Percentiles rank a stretch among this genome's conserved stretches.
Evolutionary conservation across 768 basidiomycete species (phyloP).

Genomic region (Hygrocybe punicea): DNA sequence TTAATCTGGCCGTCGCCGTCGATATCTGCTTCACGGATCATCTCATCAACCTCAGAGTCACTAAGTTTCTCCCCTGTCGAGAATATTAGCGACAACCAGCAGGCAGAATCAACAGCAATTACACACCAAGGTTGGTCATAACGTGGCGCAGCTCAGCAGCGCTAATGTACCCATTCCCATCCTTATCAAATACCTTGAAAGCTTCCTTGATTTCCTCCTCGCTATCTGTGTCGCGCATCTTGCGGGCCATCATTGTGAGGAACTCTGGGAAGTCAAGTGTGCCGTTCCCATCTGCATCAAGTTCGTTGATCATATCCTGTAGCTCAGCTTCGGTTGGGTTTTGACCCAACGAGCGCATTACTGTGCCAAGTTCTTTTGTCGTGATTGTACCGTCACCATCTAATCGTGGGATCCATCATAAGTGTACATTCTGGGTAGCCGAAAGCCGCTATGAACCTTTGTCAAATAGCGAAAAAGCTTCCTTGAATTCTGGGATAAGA

Average conservation of each 20-base stretch:
- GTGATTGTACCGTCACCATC: constrained; percentile 95
- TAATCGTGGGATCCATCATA: constrained; percentile 28
- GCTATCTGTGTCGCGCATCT: constrained; percentile 88
- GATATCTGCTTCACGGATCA: constrained; percentile 57
- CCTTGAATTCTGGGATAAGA: constrained; percentile 81
- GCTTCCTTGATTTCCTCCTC: constrained; percentile 97
- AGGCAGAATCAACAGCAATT: neutral
- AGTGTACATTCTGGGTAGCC: neutral
- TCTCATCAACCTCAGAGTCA: constrained; percentile 34
- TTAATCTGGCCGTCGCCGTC: constrained; percentile 81
- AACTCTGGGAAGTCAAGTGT: constrained; percentile 86
- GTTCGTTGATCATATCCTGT: constrained; percentile 80
- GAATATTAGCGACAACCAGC: neutral
- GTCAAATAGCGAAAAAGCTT: constrained; percentile 97
- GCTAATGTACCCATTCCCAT: constrained; percentile 25
- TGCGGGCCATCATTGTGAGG: constrained; percentile 79
- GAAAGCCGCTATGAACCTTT: constrained; percentile 56
- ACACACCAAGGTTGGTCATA: constrained; percentile 28
- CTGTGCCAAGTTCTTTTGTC: constrained; percentile 83
- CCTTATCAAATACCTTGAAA: constrained; percentile 63
- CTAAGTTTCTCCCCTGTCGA: constrained; percentile 30
- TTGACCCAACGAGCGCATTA: constrained; percentile 90
- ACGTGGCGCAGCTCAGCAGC: constrained; percentile 27
- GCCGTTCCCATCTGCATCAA: constrained; percentile 80
- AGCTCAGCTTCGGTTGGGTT: constrained; percentile 90